phyloP scores from a whole-genome alignment of 345 rosid genomes.

The Microcos paniculata region DNA sequence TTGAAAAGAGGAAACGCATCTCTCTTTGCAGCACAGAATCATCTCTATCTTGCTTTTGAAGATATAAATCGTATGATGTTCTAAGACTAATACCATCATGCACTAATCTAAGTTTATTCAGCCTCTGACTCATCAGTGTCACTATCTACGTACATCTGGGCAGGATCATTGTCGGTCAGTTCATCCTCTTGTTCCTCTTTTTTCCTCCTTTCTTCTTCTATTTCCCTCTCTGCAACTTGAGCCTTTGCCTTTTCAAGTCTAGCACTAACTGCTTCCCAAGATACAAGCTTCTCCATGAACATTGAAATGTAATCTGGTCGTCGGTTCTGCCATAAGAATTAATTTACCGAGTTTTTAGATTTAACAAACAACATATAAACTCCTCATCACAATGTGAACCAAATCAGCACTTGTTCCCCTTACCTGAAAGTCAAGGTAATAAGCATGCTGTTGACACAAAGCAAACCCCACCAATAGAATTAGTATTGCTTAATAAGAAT shows the following conservation, averaged over 20 bases:
- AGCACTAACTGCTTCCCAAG: conserved; percentile 79
- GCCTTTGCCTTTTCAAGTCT: conserved; percentile 77
- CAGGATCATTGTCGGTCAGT: conserved; percentile 29
- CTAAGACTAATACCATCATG: not conserved
- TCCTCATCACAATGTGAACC: conserved; percentile 1
- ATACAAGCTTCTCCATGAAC: conserved; percentile 80
- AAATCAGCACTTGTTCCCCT: not conserved
- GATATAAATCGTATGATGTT: not conserved
- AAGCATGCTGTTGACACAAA: conserved; percentile 71
- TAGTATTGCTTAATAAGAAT: conserved; percentile 8
- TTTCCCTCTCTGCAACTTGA: conserved; percentile 53
- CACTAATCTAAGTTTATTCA: conserved; percentile 31
- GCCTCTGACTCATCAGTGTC: conserved; percentile 42
- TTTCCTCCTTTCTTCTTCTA: conserved; percentile 52
- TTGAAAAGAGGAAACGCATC: not conserved
- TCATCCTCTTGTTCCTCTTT: conserved; percentile 31
- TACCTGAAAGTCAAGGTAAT: conserved; percentile 94
- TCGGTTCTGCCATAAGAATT: conserved; percentile 47
- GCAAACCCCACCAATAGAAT: conserved; percentile 11
- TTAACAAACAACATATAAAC: not conserved
- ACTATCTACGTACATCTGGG: conserved; percentile 22
- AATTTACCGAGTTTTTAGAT: not conserved
- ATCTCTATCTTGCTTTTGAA: not conserved
- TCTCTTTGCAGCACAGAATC: not conserved
- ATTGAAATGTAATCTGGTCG: conserved; percentile 63